phyloP scores from a whole-genome alignment of 2,329 filamentous ascomycete species.

The Penicillium sp. region DNA sequence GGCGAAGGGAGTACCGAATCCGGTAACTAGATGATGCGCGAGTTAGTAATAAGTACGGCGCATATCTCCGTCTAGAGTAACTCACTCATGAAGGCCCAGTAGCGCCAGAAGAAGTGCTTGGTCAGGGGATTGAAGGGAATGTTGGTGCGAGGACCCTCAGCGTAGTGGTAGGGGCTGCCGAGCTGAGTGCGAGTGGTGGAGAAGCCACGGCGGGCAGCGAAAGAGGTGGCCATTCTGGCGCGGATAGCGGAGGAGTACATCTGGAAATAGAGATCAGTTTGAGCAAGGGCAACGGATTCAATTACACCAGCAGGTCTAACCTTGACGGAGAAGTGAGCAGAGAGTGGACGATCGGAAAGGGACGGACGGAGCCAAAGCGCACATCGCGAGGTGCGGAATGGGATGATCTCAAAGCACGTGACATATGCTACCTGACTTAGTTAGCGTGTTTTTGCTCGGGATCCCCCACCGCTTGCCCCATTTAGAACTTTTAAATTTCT shows the following conservation, averaged over 20 bases:
- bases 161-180: conserved; percentile 94
- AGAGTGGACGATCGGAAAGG: conserved; percentile 23
- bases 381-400: conserved; percentile 26
- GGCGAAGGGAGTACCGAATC: conserved; percentile 58
- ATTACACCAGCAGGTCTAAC: conserved; percentile 23
- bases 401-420: conserved; percentile 20
- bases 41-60: conserved; percentile 36
- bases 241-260: conserved; percentile 71
- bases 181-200: conserved; percentile 81
- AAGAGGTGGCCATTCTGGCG: conserved; percentile 56
- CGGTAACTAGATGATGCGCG: conserved; percentile 45
- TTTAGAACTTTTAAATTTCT: conserved; percentile 36
- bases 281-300: conserved; percentile 35
- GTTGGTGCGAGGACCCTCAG: conserved; percentile 91
- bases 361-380: conserved; percentile 23
- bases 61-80: conserved; percentile 16
- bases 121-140: conserved; percentile 95
- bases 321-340: conserved; percentile 32
- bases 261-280: conserved; percentile 45
- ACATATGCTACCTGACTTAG: neutral
- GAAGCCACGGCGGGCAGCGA: conserved; percentile 88
- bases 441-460: neutral
- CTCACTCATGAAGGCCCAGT: conserved; percentile 74
- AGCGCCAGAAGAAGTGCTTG: conserved; percentile 76
- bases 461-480: conserved; percentile 27